Evolutionary conservation across 2,329 filamentous ascomycete genomes (phyloP).

Genomic region (Ascocoryne sarcoides): DNA sequence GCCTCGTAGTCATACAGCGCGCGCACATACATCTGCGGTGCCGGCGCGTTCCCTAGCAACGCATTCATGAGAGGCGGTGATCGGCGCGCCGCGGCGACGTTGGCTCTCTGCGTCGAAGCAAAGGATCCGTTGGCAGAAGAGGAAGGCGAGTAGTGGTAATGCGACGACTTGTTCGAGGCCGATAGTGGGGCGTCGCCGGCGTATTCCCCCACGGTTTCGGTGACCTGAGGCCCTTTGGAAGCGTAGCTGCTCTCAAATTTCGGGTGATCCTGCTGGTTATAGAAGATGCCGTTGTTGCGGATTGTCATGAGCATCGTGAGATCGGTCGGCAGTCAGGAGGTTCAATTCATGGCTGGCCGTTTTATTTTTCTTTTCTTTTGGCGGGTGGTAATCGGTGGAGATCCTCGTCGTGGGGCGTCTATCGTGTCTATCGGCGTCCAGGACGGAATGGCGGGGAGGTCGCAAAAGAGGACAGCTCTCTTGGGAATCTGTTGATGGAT

Average conservation of each 20-base stretch:
- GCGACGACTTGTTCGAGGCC: no score
- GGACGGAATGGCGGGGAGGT: constrained; percentile 18
- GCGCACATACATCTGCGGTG: constrained; percentile 72
- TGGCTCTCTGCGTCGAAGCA: not conserved
- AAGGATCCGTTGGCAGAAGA: not conserved
- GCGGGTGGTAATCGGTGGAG: not conserved
- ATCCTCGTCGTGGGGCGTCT: not conserved
- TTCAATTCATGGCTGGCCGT: constrained; percentile 16
- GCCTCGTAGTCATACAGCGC: constrained; percentile 97
- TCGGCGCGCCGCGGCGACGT: constrained; percentile 2
- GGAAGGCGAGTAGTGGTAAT: not conserved
- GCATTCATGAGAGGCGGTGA: constrained; percentile 46
- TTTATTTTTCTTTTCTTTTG: constrained; percentile 6
- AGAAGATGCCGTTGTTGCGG: constrained; percentile 24
- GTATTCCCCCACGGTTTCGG: constrained; percentile 14
- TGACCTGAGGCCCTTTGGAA: constrained; percentile 7
- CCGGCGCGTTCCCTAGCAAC: constrained; percentile 48
- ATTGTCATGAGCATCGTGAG: constrained; percentile 46
- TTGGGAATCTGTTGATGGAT: constrained; percentile 14
- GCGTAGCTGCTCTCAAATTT: constrained; percentile 15
- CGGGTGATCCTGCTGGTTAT: constrained; percentile 22
- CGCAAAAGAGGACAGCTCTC: constrained; percentile 13
- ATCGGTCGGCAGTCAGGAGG: constrained; percentile 11
- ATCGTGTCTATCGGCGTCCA: constrained; percentile 1
- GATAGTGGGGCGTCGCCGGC: constrained; percentile 1